Conservation (phyloP, 805 yeast genomes). For the Phaffomyces opuntiae region DNA sequence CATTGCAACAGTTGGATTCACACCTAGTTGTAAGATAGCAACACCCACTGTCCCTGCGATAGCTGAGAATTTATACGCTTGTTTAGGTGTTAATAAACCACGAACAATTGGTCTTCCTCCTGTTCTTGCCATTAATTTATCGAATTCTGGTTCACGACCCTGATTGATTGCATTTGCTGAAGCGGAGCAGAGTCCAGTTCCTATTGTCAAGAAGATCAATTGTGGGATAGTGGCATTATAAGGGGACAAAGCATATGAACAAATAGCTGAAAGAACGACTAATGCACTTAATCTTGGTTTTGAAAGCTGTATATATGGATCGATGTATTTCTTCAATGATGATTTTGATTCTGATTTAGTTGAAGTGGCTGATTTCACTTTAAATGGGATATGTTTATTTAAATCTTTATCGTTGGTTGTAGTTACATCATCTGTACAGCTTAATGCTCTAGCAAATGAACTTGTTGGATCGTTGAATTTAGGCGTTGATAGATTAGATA, state of each 20-base stretch:
- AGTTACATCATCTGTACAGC: slow-evolving; percentile 27
- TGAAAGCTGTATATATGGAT: slow-evolving; percentile 72
- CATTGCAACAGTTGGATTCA: slow-evolving; percentile 75
- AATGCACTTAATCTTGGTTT: slow-evolving; percentile 85
- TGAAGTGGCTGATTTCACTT: slow-evolving; percentile 37
- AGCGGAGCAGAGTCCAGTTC: slow-evolving; percentile 84
- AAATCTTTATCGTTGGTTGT: not conserved
- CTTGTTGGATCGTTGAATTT: slow-evolving; percentile 6
- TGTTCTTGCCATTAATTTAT: slow-evolving; percentile 81
- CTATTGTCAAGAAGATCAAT: slow-evolving; percentile 65
- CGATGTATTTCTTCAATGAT: slow-evolving; percentile 30
- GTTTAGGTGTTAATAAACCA: slow-evolving; percentile 64
- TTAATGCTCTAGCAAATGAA: slow-evolving; percentile 24
- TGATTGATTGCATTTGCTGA: slow-evolving; percentile 96
- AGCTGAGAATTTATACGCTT: slow-evolving; percentile 79
- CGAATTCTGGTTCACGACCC: slow-evolving; percentile 93
- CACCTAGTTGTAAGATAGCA: slow-evolving; percentile 64
- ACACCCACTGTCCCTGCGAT: slow-evolving; percentile 67
- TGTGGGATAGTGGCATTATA: slow-evolving; percentile 66
- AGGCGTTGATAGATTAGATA: slow-evolving; percentile 25
- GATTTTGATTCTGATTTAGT: slow-evolving; percentile 16
- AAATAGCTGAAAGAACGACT: slow-evolving; percentile 85
- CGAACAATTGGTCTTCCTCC: slow-evolving; percentile 84
- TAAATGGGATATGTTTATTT: slow-evolving; percentile 43
- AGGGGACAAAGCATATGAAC: slow-evolving; percentile 91